Evolutionary conservation across 257 asterid species (phyloP).

Genomic region (Jasminum sambac): DNA sequence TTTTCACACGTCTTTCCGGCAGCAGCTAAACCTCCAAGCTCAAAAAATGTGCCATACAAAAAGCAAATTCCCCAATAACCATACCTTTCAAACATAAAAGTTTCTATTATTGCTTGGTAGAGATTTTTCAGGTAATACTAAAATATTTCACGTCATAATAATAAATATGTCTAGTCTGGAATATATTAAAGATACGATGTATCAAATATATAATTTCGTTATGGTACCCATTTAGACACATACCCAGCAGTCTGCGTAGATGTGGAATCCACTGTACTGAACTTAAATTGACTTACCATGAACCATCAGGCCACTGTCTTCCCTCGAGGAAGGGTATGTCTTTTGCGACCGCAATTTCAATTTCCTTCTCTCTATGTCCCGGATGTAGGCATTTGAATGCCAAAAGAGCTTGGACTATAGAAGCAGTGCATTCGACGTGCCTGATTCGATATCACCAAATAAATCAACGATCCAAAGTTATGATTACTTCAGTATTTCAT

Average conservation of each 20-base stretch:
- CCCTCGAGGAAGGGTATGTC: constrained; percentile 55
- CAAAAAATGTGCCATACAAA: constrained; percentile 67
- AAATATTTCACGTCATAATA: too few species aligned
- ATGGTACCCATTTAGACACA: too few species aligned
- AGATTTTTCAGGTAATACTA: too few species aligned
- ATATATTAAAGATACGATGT: not conserved
- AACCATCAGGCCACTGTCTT: constrained; percentile 63
- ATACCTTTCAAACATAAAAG: constrained; percentile 37
- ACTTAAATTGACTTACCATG: constrained; percentile 47
- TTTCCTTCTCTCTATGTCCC: constrained; percentile 64
- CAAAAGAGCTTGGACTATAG: constrained; percentile 49
- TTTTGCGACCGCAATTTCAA: constrained; percentile 46
- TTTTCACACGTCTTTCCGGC: constrained; percentile 59
- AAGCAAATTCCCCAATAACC: constrained; percentile 87
- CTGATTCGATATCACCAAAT: constrained; percentile 36
- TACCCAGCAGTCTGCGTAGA: too few species aligned
- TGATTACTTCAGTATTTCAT: not conserved
- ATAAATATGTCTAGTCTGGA: not conserved
- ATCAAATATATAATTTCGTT: too few species aligned
- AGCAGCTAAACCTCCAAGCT: constrained; percentile 49
- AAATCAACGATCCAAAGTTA: not conserved
- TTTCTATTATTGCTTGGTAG: too few species aligned
- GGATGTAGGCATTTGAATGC: constrained; percentile 64
- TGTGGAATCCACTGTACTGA: too few species aligned
- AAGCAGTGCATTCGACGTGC: constrained; percentile 63